phyloP scores from a whole-genome alignment of 805 yeast species.

The Saturnispora silvae region DNA sequence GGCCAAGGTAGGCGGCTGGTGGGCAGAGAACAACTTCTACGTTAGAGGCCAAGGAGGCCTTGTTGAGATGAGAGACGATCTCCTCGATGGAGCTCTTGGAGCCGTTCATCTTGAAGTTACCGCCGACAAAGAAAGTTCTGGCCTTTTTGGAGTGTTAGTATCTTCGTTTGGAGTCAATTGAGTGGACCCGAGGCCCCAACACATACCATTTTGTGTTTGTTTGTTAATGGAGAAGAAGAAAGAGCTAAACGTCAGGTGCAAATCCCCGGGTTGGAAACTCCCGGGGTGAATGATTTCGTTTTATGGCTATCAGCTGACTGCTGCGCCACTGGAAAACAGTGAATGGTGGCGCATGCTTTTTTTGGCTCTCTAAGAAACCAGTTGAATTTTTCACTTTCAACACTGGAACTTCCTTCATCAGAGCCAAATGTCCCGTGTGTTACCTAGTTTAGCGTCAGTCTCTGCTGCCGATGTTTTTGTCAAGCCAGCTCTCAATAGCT shows the following conservation, averaged over 20 bases:
- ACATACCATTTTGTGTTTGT: conserved; percentile 4
- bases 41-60: conserved; percentile 59
- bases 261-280: conserved; percentile 4
- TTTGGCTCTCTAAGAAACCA: too few species aligned
- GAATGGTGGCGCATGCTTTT: too few species aligned
- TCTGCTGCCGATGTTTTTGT: conserved; percentile 18
- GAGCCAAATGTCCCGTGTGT: conserved; percentile 9
- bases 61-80: conserved; percentile 77
- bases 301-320: too few species aligned
- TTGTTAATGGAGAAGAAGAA: background rate
- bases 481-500: conserved; percentile 30
- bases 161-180: background rate
- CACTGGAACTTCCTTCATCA: background rate
- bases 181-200: background rate
- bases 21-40: conserved; percentile 95
- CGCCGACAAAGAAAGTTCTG: conserved; percentile 82
- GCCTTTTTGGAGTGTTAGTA: conserved; percentile 11
- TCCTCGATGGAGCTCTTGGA: conserved; percentile 72
- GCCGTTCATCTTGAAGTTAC: conserved; percentile 99
- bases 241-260: background rate
- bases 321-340: too few species aligned
- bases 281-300: conserved; percentile 2
- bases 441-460: conserved; percentile 21
- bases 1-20: conserved; percentile 84
- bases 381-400: conserved; percentile 1